Evolutionary conservation across 768 basidiomycete genomes (phyloP), one percentile per base, ranked within the genome.

Genomic region (Tremella yokohamensis): DNA sequence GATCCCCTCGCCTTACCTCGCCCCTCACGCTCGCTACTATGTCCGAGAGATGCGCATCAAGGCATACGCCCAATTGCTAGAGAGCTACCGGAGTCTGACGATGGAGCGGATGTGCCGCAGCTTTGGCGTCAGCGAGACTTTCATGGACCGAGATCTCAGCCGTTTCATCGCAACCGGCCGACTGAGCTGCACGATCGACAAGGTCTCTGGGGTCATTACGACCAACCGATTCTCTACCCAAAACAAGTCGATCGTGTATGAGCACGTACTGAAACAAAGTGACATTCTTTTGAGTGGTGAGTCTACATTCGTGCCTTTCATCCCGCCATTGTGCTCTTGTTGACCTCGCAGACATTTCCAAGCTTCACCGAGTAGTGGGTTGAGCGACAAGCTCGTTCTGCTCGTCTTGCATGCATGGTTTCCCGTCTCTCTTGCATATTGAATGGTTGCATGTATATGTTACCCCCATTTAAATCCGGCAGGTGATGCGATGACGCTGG

Each of bases 31-130:
- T 0, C 84, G 89, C 8, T 94, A 81, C 79, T 97, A 96, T 75
- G 82, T 92, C 26, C 87, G 94, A 57, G 94, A 97, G 77, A 91
- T 97, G 89, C 86, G 96, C 34, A 91, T 98, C 63, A 84, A 88
- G 18, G 92, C 93, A 0, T 98, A 96, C 78, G 79, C 82, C 24
- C 94, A 98, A 69, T 81, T 97, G 3, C 80, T 99, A n/a, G 90
- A 97, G 74, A 85, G 84, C 9, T 99, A 98, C 75, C 83, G 87
- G 38, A 88, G 86, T 56, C 81, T 98, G 44, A 97, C 94, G 1
- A 79, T 99, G 19, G 87, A 91, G 52, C 89, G 88, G 66, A 82
- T 98, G 62, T 83, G 84, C 49, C 78, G 81, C 1, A 90, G 92
- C 19, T 98, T 98, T 62, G 94, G 94, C 20, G 93, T 98, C 37